These are phyloP conservation scores for Aspergillus brunneoviolaceus DNA, from an alignment of 2,329 filamentous ascomycete species.

Conservation along the genomic window DNA sequence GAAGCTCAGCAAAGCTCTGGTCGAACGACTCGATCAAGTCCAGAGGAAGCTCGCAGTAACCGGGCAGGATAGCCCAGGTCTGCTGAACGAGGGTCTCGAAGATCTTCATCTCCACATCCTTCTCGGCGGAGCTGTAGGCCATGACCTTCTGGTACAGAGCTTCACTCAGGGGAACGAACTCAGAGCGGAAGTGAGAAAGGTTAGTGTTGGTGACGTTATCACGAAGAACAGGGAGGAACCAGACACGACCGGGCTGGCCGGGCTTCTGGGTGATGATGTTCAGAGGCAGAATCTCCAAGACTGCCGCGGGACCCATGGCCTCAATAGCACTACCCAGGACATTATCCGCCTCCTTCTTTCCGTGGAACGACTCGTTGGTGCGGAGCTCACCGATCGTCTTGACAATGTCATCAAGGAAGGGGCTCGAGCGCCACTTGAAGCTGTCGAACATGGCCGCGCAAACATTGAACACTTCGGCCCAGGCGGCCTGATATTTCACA, in stretches of 20 bases:
- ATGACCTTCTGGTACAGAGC: conserved; percentile 84
- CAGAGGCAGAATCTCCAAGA: conserved; percentile 78
- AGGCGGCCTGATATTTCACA: conserved; percentile 89
- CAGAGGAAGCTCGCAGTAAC: conserved; percentile 89
- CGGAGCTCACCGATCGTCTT: conserved; percentile 83
- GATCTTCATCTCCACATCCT: conserved; percentile 95
- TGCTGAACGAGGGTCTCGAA: conserved; percentile 96
- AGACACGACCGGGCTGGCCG: conserved; percentile 81
- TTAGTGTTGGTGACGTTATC: conserved; percentile 88
- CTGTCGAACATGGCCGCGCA: conserved; percentile 83
- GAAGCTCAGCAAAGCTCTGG: conserved; percentile 80
- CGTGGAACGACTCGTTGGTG: conserved; percentile 80
- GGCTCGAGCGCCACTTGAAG: conserved; percentile 79
- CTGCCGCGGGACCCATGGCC: conserved; percentile 84
- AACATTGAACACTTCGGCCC: conserved; percentile 91
- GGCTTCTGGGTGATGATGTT: conserved; percentile 77
- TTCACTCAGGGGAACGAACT: conserved; percentile 87
- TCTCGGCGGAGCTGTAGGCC: conserved; percentile 76
- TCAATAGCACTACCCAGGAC: conserved; percentile 84
- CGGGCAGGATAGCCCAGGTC: conserved; percentile 89
- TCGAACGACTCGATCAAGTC: conserved; percentile 78
- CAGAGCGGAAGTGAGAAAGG: conserved; percentile 77
- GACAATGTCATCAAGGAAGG: conserved; percentile 72
- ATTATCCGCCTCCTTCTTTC: conserved; percentile 91
- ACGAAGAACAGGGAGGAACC: conserved; percentile 88